Percentiles rank a stretch among this genome's conserved stretches.
Conservation (phyloP, 2,329 filamentous ascomycete species). For the Ceratocystis smalleyi region DNA sequence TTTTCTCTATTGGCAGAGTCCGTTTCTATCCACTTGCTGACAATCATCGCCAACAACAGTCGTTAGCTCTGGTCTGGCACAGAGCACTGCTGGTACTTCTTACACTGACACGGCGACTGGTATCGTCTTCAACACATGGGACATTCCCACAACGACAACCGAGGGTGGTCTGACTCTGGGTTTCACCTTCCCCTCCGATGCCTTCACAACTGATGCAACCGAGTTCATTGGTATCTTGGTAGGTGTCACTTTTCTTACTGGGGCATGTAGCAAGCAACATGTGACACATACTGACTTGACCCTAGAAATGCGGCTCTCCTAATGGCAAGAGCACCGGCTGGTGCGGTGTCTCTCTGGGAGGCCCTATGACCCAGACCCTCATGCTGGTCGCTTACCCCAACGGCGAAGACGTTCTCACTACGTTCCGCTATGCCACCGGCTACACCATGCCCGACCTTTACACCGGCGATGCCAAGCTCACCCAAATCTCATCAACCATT, state of each 20-base stretch:
- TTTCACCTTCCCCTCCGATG: conserved; percentile 36
- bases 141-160: neutral
- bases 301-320: conserved; percentile 13
- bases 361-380: conserved; percentile 42
- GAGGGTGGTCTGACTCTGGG: conserved; percentile 31
- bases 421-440: conserved; percentile 41
- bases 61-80: conserved; percentile 8
- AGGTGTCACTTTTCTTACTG: conserved; percentile 17
- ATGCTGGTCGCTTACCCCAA: conserved; percentile 44
- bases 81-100: conserved; percentile 8
- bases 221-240: conserved; percentile 48
- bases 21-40: neutral
- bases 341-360: conserved; percentile 42
- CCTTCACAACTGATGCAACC: conserved; percentile 30
- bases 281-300: conserved; percentile 26
- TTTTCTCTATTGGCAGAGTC: neutral
- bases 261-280: neutral
- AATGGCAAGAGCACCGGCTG: conserved; percentile 31
- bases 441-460: conserved; percentile 45
- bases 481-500: conserved; percentile 42
- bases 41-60: neutral
- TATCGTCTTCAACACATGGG: conserved; percentile 13
- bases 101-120: conserved; percentile 11
- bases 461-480: conserved; percentile 45
- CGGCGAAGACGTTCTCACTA: conserved; percentile 37